Conservation (phyloP, 2,329 filamentous ascomycete genomes). For the Teratosphaeria destructans region DNA sequence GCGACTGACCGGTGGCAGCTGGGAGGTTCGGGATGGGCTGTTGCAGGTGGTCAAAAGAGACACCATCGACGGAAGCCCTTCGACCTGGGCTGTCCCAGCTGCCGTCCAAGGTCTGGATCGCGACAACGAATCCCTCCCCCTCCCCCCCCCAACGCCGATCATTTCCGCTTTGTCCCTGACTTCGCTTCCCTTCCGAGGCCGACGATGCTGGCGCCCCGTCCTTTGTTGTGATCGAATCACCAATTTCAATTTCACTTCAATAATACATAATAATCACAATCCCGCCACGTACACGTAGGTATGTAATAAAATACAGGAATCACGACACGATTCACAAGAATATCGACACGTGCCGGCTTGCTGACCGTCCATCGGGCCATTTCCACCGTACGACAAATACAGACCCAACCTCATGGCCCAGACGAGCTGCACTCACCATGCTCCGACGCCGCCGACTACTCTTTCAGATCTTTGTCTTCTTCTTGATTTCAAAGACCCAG, state of each 20-base stretch:
- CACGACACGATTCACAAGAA: neutral
- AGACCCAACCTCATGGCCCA: neutral
- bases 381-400: neutral
- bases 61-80: neutral
- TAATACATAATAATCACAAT: no score
- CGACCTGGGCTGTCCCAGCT: neutral
- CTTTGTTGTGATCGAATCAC: neutral
- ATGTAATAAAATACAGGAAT: no score
- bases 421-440: neutral
- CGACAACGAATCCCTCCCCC: neutral
- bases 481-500: neutral
- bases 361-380: neutral
- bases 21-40: neutral
- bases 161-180: neutral
- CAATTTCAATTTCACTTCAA: neutral
- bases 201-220: neutral
- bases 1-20: neutral
- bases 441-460: neutral
- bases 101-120: neutral
- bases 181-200: neutral
- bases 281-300: no score
- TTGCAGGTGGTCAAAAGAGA: neutral
- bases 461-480: neutral
- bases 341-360: neutral
- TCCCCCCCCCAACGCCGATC: neutral